These are phyloP conservation scores for Fusarium tupiense DNA, from an alignment of 2,329 filamentous ascomycete genomes.

Conservation along the genomic window DNA sequence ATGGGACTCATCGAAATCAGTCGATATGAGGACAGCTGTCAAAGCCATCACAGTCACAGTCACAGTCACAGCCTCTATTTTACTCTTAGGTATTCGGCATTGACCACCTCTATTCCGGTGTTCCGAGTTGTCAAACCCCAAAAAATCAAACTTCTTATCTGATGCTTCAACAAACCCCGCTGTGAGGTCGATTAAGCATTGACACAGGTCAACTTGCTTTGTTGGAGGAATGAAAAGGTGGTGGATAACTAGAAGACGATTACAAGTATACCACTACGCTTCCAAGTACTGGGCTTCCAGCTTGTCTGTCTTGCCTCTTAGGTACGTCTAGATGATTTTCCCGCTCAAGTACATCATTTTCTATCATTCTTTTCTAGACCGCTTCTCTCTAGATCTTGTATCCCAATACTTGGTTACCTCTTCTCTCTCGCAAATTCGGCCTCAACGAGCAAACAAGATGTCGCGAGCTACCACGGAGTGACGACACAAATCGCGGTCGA, in stretches of 20 bases:
- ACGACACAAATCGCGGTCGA: constrained; percentile 29
- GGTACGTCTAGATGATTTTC: neutral
- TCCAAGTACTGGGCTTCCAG: neutral
- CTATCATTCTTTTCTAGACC: neutral
- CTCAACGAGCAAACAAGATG: neutral
- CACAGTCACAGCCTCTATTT: neutral
- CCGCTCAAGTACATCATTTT: neutral
- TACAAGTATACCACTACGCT: neutral
- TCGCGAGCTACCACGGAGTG: constrained; percentile 17
- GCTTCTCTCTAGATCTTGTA: constrained; percentile 3
- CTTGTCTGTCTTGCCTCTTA: constrained; percentile 13
- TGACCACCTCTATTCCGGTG: neutral
- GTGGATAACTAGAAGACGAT: constrained; percentile 4
- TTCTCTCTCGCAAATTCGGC: neutral
- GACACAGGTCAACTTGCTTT: neutral
- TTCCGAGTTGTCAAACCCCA: constrained; percentile 11
- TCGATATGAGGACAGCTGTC: neutral
- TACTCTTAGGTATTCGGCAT: neutral
- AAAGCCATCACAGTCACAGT: neutral
- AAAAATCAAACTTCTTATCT: constrained; percentile 19
- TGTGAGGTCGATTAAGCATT: neutral
- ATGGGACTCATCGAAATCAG: neutral
- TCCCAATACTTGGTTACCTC: neutral
- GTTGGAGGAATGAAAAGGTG: constrained; percentile 9
- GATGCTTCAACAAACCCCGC: constrained; percentile 19